These are phyloP conservation scores for Coleophoma eucalyptorum DNA, from an alignment of 2,329 filamentous ascomycete species.

Conservation along the genomic window DNA sequence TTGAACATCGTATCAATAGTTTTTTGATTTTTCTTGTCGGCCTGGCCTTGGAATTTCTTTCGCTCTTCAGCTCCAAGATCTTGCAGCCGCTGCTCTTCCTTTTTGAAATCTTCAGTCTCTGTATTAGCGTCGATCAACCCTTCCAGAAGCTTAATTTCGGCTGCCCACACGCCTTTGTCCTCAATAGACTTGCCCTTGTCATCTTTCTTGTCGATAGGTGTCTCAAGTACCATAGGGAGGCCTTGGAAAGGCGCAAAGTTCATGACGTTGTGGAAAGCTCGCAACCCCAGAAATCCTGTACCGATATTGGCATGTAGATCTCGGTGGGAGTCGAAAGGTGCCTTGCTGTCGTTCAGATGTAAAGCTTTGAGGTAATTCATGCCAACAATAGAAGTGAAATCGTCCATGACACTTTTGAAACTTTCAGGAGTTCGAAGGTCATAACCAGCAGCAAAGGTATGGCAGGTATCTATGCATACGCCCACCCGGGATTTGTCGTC, in stretches of 20 bases:
- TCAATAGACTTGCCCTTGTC: slow-evolving; percentile 65
- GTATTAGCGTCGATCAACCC: slow-evolving; percentile 79
- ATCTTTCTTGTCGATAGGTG: slow-evolving; percentile 76
- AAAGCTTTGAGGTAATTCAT: slow-evolving; percentile 76
- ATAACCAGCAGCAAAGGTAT: slow-evolving; percentile 91
- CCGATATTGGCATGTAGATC: slow-evolving; percentile 97
- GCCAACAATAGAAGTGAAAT: slow-evolving; percentile 78
- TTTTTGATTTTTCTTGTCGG: slow-evolving; percentile 64
- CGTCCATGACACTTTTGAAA: slow-evolving; percentile 68
- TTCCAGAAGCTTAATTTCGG: slow-evolving; percentile 93
- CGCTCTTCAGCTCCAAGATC: slow-evolving; percentile 68
- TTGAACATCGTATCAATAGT: slow-evolving; percentile 33
- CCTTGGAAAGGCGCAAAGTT: slow-evolving; percentile 74
- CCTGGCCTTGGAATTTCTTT: slow-evolving; percentile 71
- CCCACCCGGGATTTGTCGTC: slow-evolving; percentile 81
- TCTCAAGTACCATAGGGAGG: slow-evolving; percentile 91
- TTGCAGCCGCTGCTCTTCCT: slow-evolving; percentile 61
- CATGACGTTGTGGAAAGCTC: slow-evolving; percentile 87
- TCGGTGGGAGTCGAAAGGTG: slow-evolving; percentile 74
- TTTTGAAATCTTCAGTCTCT: slow-evolving; percentile 67
- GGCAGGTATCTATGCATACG: slow-evolving; percentile 95
- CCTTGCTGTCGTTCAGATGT: slow-evolving; percentile 95
- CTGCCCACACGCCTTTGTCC: slow-evolving; percentile 82
- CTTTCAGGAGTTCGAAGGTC: slow-evolving; percentile 74
- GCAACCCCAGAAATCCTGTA: slow-evolving; percentile 85